These are phyloP conservation scores for Crithidia acanthocephali DNA, from an alignment of 208 protist species.

Conservation along the genomic window DNA sequence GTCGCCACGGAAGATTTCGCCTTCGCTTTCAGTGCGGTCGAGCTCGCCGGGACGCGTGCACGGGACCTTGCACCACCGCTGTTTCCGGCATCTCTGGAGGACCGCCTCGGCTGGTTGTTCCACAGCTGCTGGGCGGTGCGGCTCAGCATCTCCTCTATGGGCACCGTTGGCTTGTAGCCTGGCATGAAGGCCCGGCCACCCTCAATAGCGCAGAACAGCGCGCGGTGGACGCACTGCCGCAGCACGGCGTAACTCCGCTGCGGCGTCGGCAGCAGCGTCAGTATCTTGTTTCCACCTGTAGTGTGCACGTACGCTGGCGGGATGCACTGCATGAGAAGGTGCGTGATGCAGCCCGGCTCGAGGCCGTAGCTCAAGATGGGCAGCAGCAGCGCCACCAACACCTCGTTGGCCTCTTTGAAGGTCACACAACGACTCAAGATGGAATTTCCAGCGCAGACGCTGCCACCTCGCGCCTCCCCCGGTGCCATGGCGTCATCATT, in stretches of 20 bases:
- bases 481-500: slow-evolving; percentile 77
- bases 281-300: slow-evolving; percentile 59
- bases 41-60: too few species aligned
- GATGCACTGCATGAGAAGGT: slow-evolving; percentile 53
- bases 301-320: slow-evolving; percentile 20
- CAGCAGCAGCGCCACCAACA: slow-evolving; percentile 74
- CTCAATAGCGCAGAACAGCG: slow-evolving; percentile 53
- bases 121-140: slow-evolving; percentile 23
- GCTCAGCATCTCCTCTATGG: slow-evolving; percentile 53
- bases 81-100: background rate
- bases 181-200: slow-evolving; percentile 65
- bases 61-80: background rate
- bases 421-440: slow-evolving; percentile 61
- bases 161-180: slow-evolving; percentile 55
- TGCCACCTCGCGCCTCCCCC: slow-evolving; percentile 32
- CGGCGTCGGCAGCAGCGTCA: slow-evolving; percentile 76
- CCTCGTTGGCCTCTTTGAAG: slow-evolving; percentile 86
- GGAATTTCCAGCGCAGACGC: slow-evolving; percentile 31
- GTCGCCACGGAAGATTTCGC: background rate
- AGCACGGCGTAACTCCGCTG: slow-evolving; percentile 73
- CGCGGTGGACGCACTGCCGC: slow-evolving; percentile 48
- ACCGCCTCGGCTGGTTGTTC: background rate
- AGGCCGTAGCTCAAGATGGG: slow-evolving; percentile 72
- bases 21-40: background rate
- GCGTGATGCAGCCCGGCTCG: slow-evolving; percentile 30